These are phyloP conservation scores for Penicillium corylophilum DNA, from an alignment of 2,329 filamentous ascomycete species.

Conservation along the genomic window DNA sequence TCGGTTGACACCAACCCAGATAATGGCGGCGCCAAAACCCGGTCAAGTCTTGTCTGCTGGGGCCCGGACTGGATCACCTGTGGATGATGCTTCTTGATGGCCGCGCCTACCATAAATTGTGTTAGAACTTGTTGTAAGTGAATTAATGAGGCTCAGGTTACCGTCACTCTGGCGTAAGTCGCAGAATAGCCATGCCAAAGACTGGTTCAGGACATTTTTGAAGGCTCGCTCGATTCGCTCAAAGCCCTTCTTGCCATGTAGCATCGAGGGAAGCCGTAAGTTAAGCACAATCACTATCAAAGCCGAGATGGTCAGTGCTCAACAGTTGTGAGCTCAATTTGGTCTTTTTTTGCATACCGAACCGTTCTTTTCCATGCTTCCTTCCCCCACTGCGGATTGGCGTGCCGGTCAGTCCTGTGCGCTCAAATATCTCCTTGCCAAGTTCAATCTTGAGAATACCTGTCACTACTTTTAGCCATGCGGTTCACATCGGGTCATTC, in stretches of 20 bases:
- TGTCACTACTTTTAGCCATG: conserved; percentile 32
- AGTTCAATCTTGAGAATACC: conserved; percentile 74
- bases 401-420: conserved; percentile 74
- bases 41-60: conserved; percentile 20
- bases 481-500: not conserved
- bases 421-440: conserved; percentile 78
- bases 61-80: conserved; percentile 34
- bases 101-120: conserved; percentile 22
- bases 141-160: conserved; percentile 29
- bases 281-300: conserved; percentile 71
- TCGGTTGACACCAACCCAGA: conserved; percentile 28
- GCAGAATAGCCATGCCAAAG: conserved; percentile 75
- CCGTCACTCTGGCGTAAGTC: conserved; percentile 53
- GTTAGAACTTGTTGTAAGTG: not conserved
- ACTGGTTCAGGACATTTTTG: conserved; percentile 69
- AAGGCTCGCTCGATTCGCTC: conserved; percentile 75
- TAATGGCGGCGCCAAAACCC: conserved; percentile 35
- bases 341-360: conserved; percentile 54
- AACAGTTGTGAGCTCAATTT: not conserved
- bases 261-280: conserved; percentile 71
- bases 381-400: conserved; percentile 58
- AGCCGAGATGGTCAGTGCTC: conserved; percentile 10
- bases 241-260: conserved; percentile 80
- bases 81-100: conserved; percentile 41
- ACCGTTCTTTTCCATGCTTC: conserved; percentile 69